These are phyloP conservation scores for Penicillium verhagenii DNA, from an alignment of 495 filamentous ascomycete species.

Conservation along the genomic window DNA sequence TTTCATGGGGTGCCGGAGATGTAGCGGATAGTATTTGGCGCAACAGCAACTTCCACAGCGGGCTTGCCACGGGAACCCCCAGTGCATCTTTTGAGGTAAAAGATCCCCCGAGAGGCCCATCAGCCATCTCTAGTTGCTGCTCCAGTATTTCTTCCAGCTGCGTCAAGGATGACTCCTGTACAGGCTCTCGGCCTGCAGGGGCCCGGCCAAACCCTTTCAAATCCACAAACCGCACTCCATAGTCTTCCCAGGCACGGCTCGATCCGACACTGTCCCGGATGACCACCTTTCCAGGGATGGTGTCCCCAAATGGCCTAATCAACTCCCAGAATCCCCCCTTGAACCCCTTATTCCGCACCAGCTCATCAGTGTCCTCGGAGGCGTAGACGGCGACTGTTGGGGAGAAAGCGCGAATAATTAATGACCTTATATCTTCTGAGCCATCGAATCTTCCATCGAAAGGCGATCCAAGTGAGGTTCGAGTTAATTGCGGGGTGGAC, in stretches of 20 bases:
- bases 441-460: conserved; percentile 48
- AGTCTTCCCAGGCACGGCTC: conserved; percentile 83
- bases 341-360: conserved; percentile 85
- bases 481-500: conserved; percentile 56
- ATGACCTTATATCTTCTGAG: conserved; percentile 63
- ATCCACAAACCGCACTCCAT: conserved; percentile 77
- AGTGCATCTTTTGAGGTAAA: conserved; percentile 33
- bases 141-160: conserved; percentile 63
- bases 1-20: conserved; percentile 78
- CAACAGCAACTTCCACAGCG: conserved; percentile 79
- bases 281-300: conserved; percentile 79
- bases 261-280: conserved; percentile 85
- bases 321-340: conserved; percentile 76
- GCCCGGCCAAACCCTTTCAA: conserved; percentile 31
- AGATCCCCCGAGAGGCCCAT: conserved; percentile 33
- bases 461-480: conserved; percentile 56
- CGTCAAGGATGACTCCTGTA: conserved; percentile 33
- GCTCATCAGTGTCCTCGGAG: conserved; percentile 76
- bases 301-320: conserved; percentile 88
- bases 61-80: conserved; percentile 43
- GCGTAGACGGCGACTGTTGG: conserved; percentile 83
- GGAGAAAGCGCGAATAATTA: conserved; percentile 80
- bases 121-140: conserved; percentile 38
- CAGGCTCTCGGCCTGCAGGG: conserved; percentile 21
- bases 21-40: conserved; percentile 78